Evolutionary conservation across 108 stramenopile genomes (phyloP), one percentile per base, ranked within the genome.

Genomic region (Fragilaria crotonensis): DNA sequence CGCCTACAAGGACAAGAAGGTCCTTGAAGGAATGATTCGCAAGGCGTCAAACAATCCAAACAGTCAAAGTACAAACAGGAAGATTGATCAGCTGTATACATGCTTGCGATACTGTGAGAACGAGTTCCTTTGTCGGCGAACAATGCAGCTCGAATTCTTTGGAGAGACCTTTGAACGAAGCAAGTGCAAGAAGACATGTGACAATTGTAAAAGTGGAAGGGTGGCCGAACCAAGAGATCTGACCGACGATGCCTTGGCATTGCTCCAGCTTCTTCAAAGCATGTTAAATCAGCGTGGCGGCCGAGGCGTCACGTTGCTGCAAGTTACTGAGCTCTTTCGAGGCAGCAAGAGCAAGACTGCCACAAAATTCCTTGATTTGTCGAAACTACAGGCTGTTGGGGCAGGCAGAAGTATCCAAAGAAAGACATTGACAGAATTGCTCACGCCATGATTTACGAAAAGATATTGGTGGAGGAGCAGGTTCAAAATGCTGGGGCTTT

Each of bases 61-160:
- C 31, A 62, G 73, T 50, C 55, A 53, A 19, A 75, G 80, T 32
- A 80, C 82, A 14, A 69, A 67, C 31, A 66, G 83, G 25, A 85
- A 95, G 72, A 77, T 94, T 52, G 89, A 94, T 63, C 87, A 93
- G 57, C 63, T 96, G 26, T 82, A 85, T 64, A 54, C 77, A 4
- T 94, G 94, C 58, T 64, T 90, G 30, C 77, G 81, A 29, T 95
- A 91, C 53, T 91, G 90, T 59, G 90, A 91, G 61, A 72, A 95
- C 51, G 66, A 73, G 33, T 88, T 89, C 63, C 80, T 78, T 28
- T 95, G 94, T 58, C 82, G 94, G 17, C 61, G 94, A 52, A 87
- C 88, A 3, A 77, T 95, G 81, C 90, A 92, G 63, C 78, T 95
- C 14, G 85, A 92, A 72, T 89, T 89, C 75, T 95, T 95, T 69